A percentile compares a stretch with the other conserved stretches of the same genome.
phyloP scores from a whole-genome alignment of 2,329 filamentous ascomycete genomes.

The Chaetomiaceae sp. region DNA sequence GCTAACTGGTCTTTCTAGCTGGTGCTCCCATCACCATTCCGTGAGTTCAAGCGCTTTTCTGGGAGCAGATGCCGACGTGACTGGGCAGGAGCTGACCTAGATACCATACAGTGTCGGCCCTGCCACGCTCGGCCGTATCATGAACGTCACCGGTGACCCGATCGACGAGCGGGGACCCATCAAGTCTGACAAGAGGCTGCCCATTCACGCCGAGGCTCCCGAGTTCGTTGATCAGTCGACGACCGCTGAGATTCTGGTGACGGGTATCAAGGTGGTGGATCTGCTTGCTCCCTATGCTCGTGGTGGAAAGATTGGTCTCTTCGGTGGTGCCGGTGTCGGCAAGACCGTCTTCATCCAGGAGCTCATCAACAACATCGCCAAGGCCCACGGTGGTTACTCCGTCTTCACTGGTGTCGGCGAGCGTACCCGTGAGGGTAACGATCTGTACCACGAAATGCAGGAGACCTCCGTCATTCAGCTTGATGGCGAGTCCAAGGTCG shows the following conservation, averaged over 20 bases:
- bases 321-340: conserved; percentile 99
- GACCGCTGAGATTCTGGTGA: conserved; percentile 91
- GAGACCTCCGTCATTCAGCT: conserved; percentile 99
- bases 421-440: conserved; percentile 99
- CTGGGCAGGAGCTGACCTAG: conserved; percentile 17
- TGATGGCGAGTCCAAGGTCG: conserved; percentile 98
- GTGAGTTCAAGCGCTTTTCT: conserved; percentile 19
- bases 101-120: conserved; percentile 57
- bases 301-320: conserved; percentile 99
- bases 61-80: neutral
- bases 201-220: conserved; percentile 94
- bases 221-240: conserved; percentile 94
- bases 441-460: conserved; percentile 99
- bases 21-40: conserved; percentile 86
- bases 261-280: conserved; percentile 99
- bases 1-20: conserved; percentile 38
- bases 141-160: conserved; percentile 99
- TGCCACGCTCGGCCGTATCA: conserved; percentile 94
- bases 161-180: conserved; percentile 99
- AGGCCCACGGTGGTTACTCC: conserved; percentile 99
- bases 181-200: conserved; percentile 80
- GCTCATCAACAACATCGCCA: conserved; percentile 99
- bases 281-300: conserved; percentile 97
- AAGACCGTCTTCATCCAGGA: conserved; percentile 99
- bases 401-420: conserved; percentile 99